Percentiles rank a stretch among this genome's conserved stretches.
These are phyloP conservation scores for Suhomyces bolitotheri DNA, from an alignment of 1,139 yeast species.

Conservation along the genomic window DNA sequence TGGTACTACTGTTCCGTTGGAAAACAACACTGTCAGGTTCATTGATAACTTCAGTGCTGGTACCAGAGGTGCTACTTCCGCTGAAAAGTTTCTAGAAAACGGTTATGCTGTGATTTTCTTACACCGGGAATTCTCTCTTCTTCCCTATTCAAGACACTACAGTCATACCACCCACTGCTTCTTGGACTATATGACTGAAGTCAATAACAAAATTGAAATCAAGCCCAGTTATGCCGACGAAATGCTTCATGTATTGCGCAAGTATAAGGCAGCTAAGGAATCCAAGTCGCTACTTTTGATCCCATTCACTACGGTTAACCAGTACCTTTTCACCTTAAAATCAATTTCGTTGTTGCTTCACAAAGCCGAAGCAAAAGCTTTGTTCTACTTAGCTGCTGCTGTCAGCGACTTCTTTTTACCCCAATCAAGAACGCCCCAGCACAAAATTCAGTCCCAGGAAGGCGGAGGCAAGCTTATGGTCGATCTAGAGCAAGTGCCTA, in stretches of 20 bases:
- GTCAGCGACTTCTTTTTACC: slow-evolving; percentile 96
- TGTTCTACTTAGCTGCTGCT: slow-evolving; percentile 94
- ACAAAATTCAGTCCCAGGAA: slow-evolving; percentile 85
- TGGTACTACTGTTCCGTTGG: slow-evolving; percentile 98
- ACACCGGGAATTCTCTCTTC: slow-evolving; percentile 86
- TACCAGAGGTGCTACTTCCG: slow-evolving; percentile 94
- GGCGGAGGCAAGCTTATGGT: slow-evolving; percentile 74
- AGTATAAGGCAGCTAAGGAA: slow-evolving; percentile 61
- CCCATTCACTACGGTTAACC: slow-evolving; percentile 95
- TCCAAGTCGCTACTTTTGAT: slow-evolving; percentile 63
- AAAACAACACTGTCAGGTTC: slow-evolving; percentile 92
- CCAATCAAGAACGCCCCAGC: slow-evolving; percentile 79
- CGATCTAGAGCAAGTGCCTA: slow-evolving; percentile 93
- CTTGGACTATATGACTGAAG: slow-evolving; percentile 74
- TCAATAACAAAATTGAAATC: slow-evolving; percentile 55
- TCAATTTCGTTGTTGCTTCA: slow-evolving; percentile 63
- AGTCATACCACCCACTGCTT: slow-evolving; percentile 84
- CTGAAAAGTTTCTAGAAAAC: slow-evolving; percentile 81
- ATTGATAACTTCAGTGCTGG: slow-evolving; percentile 98
- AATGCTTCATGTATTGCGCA: slow-evolving; percentile 64
- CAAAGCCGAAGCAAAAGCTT: slow-evolving; percentile 52
- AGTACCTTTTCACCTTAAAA: slow-evolving; percentile 81
- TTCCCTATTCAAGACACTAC: slow-evolving; percentile 89
- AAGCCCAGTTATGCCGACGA: slow-evolving; percentile 60
- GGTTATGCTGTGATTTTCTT: slow-evolving; percentile 91